These are phyloP conservation scores for Quercus parvula DNA, from an alignment of 306 rosid genomes.

Conservation along the genomic window DNA sequence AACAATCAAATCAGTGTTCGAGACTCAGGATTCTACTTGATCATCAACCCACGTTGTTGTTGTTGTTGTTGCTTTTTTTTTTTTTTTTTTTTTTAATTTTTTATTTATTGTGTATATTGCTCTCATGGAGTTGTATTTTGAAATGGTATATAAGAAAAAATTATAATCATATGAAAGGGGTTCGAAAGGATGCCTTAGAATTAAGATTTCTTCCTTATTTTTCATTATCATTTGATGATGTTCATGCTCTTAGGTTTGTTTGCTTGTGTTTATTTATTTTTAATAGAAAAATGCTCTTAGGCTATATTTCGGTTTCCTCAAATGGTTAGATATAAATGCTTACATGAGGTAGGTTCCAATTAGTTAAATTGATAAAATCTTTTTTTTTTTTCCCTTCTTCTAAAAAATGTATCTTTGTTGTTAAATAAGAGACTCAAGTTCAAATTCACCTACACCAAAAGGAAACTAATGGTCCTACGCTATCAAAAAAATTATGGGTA, in stretches of 20 bases:
- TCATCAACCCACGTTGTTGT: too few relatives aligned
- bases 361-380: too few relatives aligned
- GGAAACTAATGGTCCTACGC: too few relatives aligned
- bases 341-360: not conserved
- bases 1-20: fast-evolving
- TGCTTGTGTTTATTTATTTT: not conserved
- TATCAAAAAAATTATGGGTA: too few relatives aligned
- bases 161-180: not conserved
- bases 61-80: too few relatives aligned
- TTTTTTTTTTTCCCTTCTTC: too few relatives aligned
- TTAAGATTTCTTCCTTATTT: not conserved
- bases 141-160: not conserved
- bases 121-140: not conserved
- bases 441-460: too few relatives aligned
- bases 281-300: too few relatives aligned
- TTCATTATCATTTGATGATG: not conserved
- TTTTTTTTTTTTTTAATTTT: too few relatives aligned
- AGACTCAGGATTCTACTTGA: too few relatives aligned
- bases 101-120: not conserved
- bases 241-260: not conserved
- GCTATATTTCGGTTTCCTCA: not conserved
- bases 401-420: too few relatives aligned
- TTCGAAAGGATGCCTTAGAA: not conserved
- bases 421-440: too few relatives aligned
- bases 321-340: not conserved